These are phyloP conservation scores for Raffaelea arxii DNA, from an alignment of 2,329 filamentous ascomycete species.

Conservation along the genomic window DNA sequence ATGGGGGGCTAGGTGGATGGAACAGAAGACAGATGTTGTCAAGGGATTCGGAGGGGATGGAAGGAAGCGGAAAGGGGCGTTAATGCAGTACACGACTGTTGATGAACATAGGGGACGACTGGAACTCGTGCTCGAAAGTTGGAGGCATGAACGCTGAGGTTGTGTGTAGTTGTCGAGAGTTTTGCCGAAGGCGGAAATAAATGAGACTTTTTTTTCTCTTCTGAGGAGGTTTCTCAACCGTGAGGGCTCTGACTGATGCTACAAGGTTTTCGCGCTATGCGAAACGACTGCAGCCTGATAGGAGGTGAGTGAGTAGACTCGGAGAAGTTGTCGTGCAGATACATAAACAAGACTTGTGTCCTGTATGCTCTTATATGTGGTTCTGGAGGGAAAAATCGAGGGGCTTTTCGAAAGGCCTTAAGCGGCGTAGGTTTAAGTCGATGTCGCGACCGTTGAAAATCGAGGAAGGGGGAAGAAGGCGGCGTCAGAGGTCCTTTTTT, in stretches of 20 bases:
- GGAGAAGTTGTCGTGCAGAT: slow-evolving; percentile 88
- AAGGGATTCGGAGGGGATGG: neutral
- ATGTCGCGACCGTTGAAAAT: neutral
- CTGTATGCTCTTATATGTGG: slow-evolving; percentile 18
- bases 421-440: neutral
- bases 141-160: slow-evolving; percentile 44
- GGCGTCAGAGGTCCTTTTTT: no score
- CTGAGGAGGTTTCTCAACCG: slow-evolving; percentile 59
- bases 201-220: neutral
- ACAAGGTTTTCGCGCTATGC: slow-evolving; percentile 90
- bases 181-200: neutral
- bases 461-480: neutral
- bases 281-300: slow-evolving; percentile 94
- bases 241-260: slow-evolving; percentile 81
- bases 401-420: no score
- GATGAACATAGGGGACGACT: slow-evolving; percentile 47
- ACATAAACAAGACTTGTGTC: slow-evolving; percentile 72
- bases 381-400: neutral
- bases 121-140: slow-evolving; percentile 40
- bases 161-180: slow-evolving; percentile 11
- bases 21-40: slow-evolving; percentile 3
- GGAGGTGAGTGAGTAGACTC: slow-evolving; percentile 90
- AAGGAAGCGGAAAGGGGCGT: slow-evolving; percentile 30
- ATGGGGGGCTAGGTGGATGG: no score
- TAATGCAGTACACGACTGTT: slow-evolving; percentile 44